phyloP scores from a whole-genome alignment of 1,284 basidiomycete species.

The Schizopora paradoxa region DNA sequence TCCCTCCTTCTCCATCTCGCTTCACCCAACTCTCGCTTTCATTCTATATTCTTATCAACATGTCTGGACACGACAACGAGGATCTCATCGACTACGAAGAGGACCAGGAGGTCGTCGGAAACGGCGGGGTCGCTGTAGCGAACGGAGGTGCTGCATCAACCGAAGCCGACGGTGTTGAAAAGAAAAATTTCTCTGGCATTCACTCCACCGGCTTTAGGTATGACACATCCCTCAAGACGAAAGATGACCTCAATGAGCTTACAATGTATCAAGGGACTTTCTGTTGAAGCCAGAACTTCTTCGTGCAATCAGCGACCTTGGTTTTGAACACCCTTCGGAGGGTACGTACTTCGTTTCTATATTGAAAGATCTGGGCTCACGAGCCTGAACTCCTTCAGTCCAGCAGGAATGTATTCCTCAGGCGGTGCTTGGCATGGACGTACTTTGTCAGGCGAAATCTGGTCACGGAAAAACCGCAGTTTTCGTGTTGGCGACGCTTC shows the following conservation, averaged over 20 bases:
- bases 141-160: conserved; percentile 47
- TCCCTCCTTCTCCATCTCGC: not conserved
- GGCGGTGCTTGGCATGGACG: conserved; percentile 99
- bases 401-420: conserved; percentile 99
- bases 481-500: conserved; percentile 95
- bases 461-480: conserved; percentile 99
- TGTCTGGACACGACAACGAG: conserved; percentile 61
- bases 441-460: conserved; percentile 99
- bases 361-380: not conserved
- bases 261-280: conserved; percentile 69
- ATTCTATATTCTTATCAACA: conserved; percentile 2
- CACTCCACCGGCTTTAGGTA: conserved; percentile 95
- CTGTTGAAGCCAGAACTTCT: conserved; percentile 95
- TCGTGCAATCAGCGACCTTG: conserved; percentile 96
- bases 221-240: conserved; percentile 1
- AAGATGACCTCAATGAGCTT: conserved; percentile 7
- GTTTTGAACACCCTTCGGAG: conserved; percentile 99
- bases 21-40: not conserved
- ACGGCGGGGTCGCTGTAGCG: conserved; percentile 45
- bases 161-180: conserved; percentile 67
- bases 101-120: conserved; percentile 80
- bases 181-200: conserved; percentile 96
- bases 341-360: conserved; percentile 46
- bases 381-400: conserved; percentile 46
- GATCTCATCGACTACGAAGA: conserved; percentile 94